Evolutionary conservation across 306 rosid genomes (phyloP).

Genomic region (Cucurbita maxima): DNA sequence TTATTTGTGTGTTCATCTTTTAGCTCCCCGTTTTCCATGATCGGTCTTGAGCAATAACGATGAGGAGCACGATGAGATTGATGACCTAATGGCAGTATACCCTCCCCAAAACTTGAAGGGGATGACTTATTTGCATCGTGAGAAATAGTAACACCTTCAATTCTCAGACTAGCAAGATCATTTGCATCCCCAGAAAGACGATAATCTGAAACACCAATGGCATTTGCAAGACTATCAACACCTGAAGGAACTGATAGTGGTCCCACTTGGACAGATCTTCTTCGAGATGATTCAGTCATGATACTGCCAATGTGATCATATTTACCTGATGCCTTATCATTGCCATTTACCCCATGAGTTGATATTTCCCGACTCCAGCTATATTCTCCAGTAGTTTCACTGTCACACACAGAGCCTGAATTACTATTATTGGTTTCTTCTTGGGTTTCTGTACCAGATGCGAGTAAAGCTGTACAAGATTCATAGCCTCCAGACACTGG

Average conservation of each 20-base stretch:
- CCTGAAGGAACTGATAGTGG: conserved; percentile 1
- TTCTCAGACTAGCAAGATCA: conserved; percentile 26
- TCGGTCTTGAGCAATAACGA: conserved; percentile 6
- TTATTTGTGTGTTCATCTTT: conserved; percentile 7
- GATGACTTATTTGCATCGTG: conserved; percentile 12
- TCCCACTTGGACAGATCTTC: not conserved
- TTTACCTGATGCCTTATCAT: conserved; percentile 5
- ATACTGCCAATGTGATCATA: conserved; percentile 1
- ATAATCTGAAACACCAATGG: conserved; percentile 14
- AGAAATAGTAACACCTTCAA: conserved; percentile 21
- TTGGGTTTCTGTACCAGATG: conserved; percentile 12
- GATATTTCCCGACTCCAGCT: conserved; percentile 6
- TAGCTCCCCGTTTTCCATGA: conserved; percentile 13
- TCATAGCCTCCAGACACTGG: conserved; percentile 12
- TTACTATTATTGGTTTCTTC: conserved; percentile 15
- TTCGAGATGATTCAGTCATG: conserved; percentile 4
- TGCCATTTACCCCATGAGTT: conserved; percentile 6
- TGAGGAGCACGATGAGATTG: conserved; percentile 13
- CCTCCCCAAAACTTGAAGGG: conserved; percentile 7
- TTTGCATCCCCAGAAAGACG: conserved; percentile 30
- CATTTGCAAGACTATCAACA: conserved; percentile 8
- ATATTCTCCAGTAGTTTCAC: conserved; percentile 9
- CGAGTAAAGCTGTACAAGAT: not conserved
- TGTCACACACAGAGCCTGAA: conserved; percentile 2
- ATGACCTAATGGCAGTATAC: conserved; percentile 11